Base-by-base conservation (phyloP, 2,329 filamentous ascomycete species). In the Aspergillus neoniger region DNA sequence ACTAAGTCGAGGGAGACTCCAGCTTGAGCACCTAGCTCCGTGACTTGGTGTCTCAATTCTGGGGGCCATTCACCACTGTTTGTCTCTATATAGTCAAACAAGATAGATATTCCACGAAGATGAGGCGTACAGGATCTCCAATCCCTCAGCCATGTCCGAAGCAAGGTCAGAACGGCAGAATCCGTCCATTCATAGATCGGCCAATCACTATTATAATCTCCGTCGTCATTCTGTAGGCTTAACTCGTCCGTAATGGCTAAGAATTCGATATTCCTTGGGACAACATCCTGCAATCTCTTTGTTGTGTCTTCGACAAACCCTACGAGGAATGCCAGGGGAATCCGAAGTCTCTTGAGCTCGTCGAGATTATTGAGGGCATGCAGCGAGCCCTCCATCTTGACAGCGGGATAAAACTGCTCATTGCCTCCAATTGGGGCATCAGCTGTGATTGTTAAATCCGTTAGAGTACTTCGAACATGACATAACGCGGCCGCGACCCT, bases 161-260 rank as follows among this genome's bases (percentile, higher is more conserved):
- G 14, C 44, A 58, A 32, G 23, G 21, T 41, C 28, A 65, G 6
- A 21, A 62, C 36, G 15, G 50, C 43, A 21, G 17, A 19, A 21
- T n/a, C 39, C n/a, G 48, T 19, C 50, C 57, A 64, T 39, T 57
- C 60, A 49, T 53, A 64, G n/a, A 32, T 10, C 7, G 60, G 60
- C 60, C 36, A 52, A 51, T 39, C 30, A 25, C 17, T 38, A n/a
- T 57, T 32, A 50, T 44, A 15, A n/a, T 30, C 17, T 8, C 17
- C 28, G 12, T 14, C 50, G 5, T 52, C n/a, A 58, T 60, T 57
- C 38, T 67, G 59, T 5, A 58, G 19, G 1, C 19, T 21, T 25
- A 69, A 17, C 15, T 68, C 60, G 21, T 69, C 59, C 0, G 60
- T 69, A 23, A 68, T 58, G 23, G 55, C 44, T 9, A 68, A 50